Evolutionary conservation across 331 rosid genomes (phyloP), one percentile per base, ranked within the genome.

Genomic region (Quercus phellos): DNA sequence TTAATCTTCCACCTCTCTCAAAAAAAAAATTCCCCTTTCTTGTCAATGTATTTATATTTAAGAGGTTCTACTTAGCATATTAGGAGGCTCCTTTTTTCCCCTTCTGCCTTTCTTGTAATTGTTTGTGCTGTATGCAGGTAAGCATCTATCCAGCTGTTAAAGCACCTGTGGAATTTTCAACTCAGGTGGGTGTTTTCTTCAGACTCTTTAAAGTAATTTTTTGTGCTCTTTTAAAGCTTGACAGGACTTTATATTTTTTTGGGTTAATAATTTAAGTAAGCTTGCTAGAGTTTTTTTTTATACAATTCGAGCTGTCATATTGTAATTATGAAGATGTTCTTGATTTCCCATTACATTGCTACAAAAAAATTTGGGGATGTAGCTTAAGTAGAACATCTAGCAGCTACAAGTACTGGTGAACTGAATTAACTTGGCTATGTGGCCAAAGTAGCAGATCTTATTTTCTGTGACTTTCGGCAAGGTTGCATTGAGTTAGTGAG

Each of bases 111-210:
- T 76, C 50, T 81, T 83, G 74, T 82, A 58, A 59, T 56, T 73
- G 63, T 59, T 70, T 59, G 76, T 69, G 68, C 70, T 76, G 32
- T 77, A 74, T 86, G 77, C 86, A 95, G 97, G 91, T 95, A 73
- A 93, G 97, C 89, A 86, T 95, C 69, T 91, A 93, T 76, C 99
- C 98, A 35, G 89, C 97, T 42, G 92, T 90, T 32, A 95, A 93
- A 91, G 96, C 99, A 76, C 96, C 98, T 1, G 85, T 86, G 74
- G 99, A 92, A 76, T 84, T 84, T 82, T 93, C 96, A 34, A 80
- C 89, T 76, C 98, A 89, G 93, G 99, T 93, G 83, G 9, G 6
- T 26, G 46, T 30, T 16, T 29, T 18, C 38, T 75, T 76, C 56
- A 34, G 55, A 35, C 1, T 53, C 51, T 42, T 14, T 8, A 38